A percentile compares a stretch with the other conserved stretches of the same genome.
Conservation (phyloP, 2,329 filamentous ascomycete species). For the Bipolaris sorokiniana region DNA sequence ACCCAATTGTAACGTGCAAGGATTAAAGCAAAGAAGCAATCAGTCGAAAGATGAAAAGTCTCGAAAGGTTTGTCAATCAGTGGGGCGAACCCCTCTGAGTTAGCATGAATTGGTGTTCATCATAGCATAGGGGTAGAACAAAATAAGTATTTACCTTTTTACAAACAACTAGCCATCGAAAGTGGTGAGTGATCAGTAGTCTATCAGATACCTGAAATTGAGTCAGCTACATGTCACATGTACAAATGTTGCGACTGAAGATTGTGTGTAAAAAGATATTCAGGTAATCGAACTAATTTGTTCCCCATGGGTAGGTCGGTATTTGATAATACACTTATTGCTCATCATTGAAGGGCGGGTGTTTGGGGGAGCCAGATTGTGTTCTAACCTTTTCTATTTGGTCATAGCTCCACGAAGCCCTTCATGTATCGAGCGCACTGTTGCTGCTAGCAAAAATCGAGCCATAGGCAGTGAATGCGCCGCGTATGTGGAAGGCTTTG, state of each 20-base stretch:
- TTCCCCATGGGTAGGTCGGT: constrained; percentile 47
- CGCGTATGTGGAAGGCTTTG: not conserved
- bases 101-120: constrained; percentile 50
- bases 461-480: constrained; percentile 3
- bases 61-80: constrained; percentile 46
- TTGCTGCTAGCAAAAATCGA: constrained; percentile 7
- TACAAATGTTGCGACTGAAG: constrained; percentile 1
- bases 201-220: constrained; percentile 9
- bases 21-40: constrained; percentile 20
- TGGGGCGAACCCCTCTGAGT: constrained; percentile 42
- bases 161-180: not conserved
- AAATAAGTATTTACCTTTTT: constrained; percentile 19
- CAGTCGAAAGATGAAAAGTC: constrained; percentile 52
- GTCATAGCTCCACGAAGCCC: constrained; percentile 26
- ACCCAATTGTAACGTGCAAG: not conserved
- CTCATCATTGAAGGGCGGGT: constrained; percentile 40
- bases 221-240: constrained; percentile 19
- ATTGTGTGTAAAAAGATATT: constrained; percentile 24
- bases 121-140: constrained; percentile 28
- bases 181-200: not conserved
- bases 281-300: constrained; percentile 51
- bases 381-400: constrained; percentile 22
- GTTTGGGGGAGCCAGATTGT: constrained; percentile 7
- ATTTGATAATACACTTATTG: constrained; percentile 51
- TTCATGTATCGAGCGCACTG: not conserved